A percentile compares a stretch with the other conserved stretches of the same genome.
phyloP scores from a whole-genome alignment of 129 eudicot species.

The Erigeron canadensis region DNA sequence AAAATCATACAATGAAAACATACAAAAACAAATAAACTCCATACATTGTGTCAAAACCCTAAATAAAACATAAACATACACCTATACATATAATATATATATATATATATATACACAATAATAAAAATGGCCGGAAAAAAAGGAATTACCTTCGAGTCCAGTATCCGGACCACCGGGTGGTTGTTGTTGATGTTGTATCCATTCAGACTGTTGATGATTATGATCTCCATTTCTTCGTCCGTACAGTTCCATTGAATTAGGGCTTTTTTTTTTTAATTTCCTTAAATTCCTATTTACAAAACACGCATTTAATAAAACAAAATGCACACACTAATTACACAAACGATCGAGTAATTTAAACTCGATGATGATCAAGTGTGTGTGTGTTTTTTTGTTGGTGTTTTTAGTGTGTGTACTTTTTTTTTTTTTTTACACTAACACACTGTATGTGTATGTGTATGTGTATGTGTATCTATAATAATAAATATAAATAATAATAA shows the following conservation, averaged over 20 bases:
- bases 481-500: too few species aligned
- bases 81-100: neutral
- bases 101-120: conserved; percentile 26
- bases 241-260: conserved; percentile 71
- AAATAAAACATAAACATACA: neutral
- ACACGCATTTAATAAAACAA: conserved; percentile 6
- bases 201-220: conserved; percentile 52
- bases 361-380: too few species aligned
- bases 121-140: conserved; percentile 21
- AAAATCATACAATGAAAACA: neutral
- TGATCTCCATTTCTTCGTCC: conserved; percentile 52
- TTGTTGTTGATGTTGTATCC: conserved; percentile 44
- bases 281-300: conserved; percentile 9
- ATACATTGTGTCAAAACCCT: neutral
- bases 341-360: too few species aligned
- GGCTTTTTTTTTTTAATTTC: conserved; percentile 22
- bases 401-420: neutral
- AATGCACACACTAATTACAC: conserved; percentile 23
- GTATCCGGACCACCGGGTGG: conserved; percentile 31
- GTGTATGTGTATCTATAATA: too few species aligned
- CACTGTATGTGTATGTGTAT: too few species aligned
- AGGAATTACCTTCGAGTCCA: conserved; percentile 63
- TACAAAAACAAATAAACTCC: neutral
- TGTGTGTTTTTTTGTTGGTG: neutral
- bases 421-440: neutral